Conservation (phyloP, 805 yeast species). For the Myxozyma melibiosi region DNA sequence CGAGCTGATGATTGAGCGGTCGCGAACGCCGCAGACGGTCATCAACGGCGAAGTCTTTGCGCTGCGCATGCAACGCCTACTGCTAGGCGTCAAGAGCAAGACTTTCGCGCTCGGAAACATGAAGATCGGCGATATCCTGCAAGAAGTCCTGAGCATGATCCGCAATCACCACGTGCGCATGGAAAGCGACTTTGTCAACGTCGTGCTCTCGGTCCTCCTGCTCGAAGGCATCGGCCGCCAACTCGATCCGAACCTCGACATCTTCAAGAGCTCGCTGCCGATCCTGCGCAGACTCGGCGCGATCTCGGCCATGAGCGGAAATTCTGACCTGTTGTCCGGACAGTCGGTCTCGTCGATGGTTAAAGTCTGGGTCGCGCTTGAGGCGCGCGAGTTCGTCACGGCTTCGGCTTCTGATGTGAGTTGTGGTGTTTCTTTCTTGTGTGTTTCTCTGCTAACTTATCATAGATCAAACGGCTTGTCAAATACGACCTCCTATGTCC, state of each 20-base stretch:
- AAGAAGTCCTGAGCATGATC: slow-evolving; percentile 87
- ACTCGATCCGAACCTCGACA: slow-evolving; percentile 87
- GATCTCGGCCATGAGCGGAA: slow-evolving; percentile 43
- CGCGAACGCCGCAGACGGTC: slow-evolving; percentile 92
- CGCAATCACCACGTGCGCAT: slow-evolving; percentile 91
- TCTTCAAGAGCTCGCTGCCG: slow-evolving; percentile 85
- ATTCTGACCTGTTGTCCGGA: slow-evolving; percentile 45
- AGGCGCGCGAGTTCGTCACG: slow-evolving; percentile 80
- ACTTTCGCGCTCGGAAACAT: slow-evolving; percentile 92
- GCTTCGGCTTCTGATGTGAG: slow-evolving; percentile 80
- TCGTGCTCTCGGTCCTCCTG: slow-evolving; percentile 87
- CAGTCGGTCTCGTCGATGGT: slow-evolving; percentile 64
- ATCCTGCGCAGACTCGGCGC: slow-evolving; percentile 80
- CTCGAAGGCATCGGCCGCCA: slow-evolving; percentile 96
- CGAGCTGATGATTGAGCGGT: slow-evolving; percentile 90
- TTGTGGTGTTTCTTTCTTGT: background rate
- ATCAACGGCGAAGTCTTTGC: slow-evolving; percentile 84
- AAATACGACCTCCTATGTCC: slow-evolving; percentile 69
- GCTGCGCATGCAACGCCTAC: slow-evolving; percentile 79
- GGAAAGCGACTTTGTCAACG: slow-evolving; percentile 97
- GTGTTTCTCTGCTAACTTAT: background rate
- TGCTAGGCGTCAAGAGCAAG: slow-evolving; percentile 74
- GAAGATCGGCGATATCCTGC: slow-evolving; percentile 86
- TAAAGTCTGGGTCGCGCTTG: slow-evolving; percentile 88
- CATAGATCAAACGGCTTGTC: slow-evolving; percentile 50